A percentile compares a stretch with the other conserved stretches of the same genome.
These are phyloP conservation scores for Trypanosoma vivax DNA, from an alignment of 208 protist genomes.

Conservation along the genomic window DNA sequence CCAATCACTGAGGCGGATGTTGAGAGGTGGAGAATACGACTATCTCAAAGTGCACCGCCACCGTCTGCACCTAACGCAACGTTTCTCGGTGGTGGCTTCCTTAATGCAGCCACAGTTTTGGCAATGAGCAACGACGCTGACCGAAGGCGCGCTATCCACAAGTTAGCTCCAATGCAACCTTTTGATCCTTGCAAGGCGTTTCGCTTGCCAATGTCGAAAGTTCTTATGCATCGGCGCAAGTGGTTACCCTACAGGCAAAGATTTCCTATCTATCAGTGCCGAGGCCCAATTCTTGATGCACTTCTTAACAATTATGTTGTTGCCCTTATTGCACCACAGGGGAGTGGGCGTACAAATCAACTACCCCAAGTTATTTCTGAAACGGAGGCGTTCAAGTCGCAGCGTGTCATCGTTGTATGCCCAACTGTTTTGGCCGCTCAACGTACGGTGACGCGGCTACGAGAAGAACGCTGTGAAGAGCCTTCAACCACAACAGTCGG, in stretches of 20 bases:
- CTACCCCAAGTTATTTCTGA: slow-evolving; percentile 74
- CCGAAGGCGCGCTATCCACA: slow-evolving; percentile 19
- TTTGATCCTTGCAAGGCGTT: slow-evolving; percentile 41
- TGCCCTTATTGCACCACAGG: slow-evolving; percentile 44
- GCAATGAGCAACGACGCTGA: slow-evolving; percentile 10
- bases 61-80: slow-evolving; percentile 8
- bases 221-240: slow-evolving; percentile 62
- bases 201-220: slow-evolving; percentile 64
- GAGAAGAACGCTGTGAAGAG: slow-evolving; percentile 83
- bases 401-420: slow-evolving; percentile 63
- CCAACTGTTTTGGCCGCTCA: slow-evolving; percentile 49
- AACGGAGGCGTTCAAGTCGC: slow-evolving; percentile 74
- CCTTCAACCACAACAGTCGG: slow-evolving; percentile 37
- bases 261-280: slow-evolving; percentile 68
- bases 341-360: slow-evolving; percentile 70
- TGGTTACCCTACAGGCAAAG: slow-evolving; percentile 84
- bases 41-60: slow-evolving; percentile 10
- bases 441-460: slow-evolving; percentile 57
- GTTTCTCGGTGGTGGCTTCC: slow-evolving; percentile 21
- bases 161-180: slow-evolving; percentile 56
- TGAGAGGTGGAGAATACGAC: slow-evolving; percentile 25
- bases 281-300: slow-evolving; percentile 62
- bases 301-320: slow-evolving; percentile 53
- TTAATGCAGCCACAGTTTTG: slow-evolving; percentile 13
- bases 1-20: slow-evolving; percentile 62